Percentiles rank a stretch among this genome's conserved stretches.
These are phyloP conservation scores for Sutorius eximius DNA, from an alignment of 1,284 basidiomycete genomes.

Conservation along the genomic window DNA sequence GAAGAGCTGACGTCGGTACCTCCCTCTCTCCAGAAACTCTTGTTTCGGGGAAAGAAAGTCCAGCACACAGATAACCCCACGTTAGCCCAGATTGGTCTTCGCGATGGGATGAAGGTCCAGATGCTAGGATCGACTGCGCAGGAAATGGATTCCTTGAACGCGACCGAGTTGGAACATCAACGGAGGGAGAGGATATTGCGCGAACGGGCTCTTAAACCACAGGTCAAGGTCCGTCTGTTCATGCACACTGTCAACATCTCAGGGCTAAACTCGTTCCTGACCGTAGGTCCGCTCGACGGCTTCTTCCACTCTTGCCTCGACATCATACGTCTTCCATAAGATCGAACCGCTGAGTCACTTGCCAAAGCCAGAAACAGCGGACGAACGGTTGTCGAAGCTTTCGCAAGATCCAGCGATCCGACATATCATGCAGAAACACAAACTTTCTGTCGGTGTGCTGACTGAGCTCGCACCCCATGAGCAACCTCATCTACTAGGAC, in stretches of 20 bases:
- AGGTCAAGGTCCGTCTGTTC: slow-evolving; percentile 50
- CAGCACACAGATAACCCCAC: slow-evolving; percentile 40
- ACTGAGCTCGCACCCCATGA: slow-evolving; percentile 78
- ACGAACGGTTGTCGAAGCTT: slow-evolving; percentile 52
- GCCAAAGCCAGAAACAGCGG: slow-evolving; percentile 58
- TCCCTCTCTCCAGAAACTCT: slow-evolving; percentile 62
- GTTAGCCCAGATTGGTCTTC: slow-evolving; percentile 54
- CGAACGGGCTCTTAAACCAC: slow-evolving; percentile 56
- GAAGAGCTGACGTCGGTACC: slow-evolving; percentile 67
- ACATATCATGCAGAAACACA: slow-evolving; percentile 67
- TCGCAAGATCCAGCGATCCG: slow-evolving; percentile 68
- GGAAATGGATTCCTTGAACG: slow-evolving; percentile 55
- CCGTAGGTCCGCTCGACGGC: slow-evolving; percentile 56
- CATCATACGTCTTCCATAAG: slow-evolving; percentile 61
- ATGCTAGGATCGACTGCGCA: slow-evolving; percentile 62
- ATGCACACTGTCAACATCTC: not conserved
- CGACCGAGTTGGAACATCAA: slow-evolving; percentile 56
- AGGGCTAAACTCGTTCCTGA: not conserved
- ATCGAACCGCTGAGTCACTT: slow-evolving; percentile 62
- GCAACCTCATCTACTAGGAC: slow-evolving; percentile 66
- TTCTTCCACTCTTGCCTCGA: slow-evolving; percentile 36
- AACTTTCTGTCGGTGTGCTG: slow-evolving; percentile 62
- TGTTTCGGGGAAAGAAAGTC: slow-evolving; percentile 67
- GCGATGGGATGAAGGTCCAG: slow-evolving; percentile 62
- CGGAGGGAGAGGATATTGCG: slow-evolving; percentile 56